These are phyloP conservation scores for Pneumocystis jirovecii DNA, from an alignment of 1,139 yeast species.

Conservation along the genomic window DNA sequence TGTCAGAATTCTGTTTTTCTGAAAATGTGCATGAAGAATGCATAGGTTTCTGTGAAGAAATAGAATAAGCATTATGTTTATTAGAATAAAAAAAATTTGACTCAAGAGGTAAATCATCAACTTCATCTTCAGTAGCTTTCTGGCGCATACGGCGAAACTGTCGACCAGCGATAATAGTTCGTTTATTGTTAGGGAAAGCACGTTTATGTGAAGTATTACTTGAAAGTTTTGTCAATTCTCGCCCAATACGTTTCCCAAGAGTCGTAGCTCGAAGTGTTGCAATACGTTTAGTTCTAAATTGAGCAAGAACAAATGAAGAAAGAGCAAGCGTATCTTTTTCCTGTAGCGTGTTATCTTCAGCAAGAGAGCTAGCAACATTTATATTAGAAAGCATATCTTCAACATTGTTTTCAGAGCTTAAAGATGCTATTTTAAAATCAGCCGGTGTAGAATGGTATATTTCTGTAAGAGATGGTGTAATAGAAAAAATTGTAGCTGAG, in stretches of 20 bases:
- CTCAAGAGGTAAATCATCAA: background rate
- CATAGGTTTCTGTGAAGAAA: background rate
- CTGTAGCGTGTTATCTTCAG: background rate
- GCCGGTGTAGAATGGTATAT: background rate
- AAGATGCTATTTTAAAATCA: background rate
- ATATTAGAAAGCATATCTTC: background rate
- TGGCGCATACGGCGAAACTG: background rate
- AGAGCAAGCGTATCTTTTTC: background rate
- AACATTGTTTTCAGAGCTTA: background rate
- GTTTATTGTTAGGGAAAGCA: background rate
- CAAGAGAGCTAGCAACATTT: background rate
- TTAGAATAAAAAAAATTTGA: background rate
- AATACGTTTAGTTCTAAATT: background rate
- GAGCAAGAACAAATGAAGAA: slow-evolving; percentile 1
- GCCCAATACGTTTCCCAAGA: background rate
- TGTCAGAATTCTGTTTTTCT: background rate
- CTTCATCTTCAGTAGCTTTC: background rate
- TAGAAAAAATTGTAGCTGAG: background rate
- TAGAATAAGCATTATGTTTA: background rate
- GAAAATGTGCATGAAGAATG: background rate
- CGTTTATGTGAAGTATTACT: background rate
- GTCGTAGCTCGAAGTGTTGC: background rate
- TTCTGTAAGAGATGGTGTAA: background rate
- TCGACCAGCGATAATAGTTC: background rate
- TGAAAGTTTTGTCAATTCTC: background rate